Base-by-base conservation (phyloP, 345 rosid genomes). In the Citrus trifoliata region DNA sequence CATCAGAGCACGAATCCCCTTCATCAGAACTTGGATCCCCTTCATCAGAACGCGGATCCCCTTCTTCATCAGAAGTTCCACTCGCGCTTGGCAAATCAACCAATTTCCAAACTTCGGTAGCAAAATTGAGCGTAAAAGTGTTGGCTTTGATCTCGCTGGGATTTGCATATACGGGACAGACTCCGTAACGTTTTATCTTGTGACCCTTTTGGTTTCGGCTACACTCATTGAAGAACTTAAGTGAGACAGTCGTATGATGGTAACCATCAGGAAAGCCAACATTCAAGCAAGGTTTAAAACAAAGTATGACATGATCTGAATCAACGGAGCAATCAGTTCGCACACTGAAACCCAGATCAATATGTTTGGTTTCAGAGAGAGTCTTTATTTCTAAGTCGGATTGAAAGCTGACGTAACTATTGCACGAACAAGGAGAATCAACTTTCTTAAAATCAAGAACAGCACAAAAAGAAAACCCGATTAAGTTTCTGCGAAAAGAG, bases 381-480 rank as follows among this genome's bases (percentile, higher is more conserved):
- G 6, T 10, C 3, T 2, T 10, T 10, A 42, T 42, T 42, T 42
- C 14, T 2, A 42, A 2, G 48, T 1, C 4, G 21, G 0, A 0
- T 51, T 1, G 0, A 16, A 0, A 16, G 1, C 0, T 0, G 53
- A 48, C 1, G 0, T 14, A 5, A 51, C 14, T 0, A 2, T 13
- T 0, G 1, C 46, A 2, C 0, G 0, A 9, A 7, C 2, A 7
- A 1, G 2, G 2, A 14, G 33, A 28, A 72, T 19, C 0, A 14
- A 30, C 1, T 16, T 40, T 2, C 2, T 37, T 10, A 7, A 22
- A 59, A 6, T 2, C 53, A 18, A 27, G 4, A 40, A 60, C 59
- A 40, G 40, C 38, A 19, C 58, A 74, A 4, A 74, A n/a, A 61
- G 68, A 59, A 19, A 74, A 62, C 25, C 69, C 69, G 7, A 62